A percentile compares a stretch with the other conserved stretches of the same genome.
Conservation (phyloP, 2,329 filamentous ascomycete species). For the Colletotrichum nymphaeae region DNA sequence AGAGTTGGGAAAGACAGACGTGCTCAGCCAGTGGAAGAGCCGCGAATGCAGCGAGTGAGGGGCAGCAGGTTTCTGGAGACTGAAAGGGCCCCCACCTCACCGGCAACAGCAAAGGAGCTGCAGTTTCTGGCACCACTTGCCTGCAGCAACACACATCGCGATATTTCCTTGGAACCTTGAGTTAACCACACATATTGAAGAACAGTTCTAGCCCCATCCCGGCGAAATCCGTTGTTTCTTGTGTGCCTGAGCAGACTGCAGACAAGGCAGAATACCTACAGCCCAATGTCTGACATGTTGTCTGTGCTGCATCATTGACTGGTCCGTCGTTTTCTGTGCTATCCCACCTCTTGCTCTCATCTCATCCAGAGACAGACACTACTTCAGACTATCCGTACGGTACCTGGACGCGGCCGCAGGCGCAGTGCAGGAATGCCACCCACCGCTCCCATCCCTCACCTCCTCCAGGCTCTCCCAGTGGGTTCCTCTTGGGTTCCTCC, state of each 20-base stretch:
- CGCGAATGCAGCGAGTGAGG: slow-evolving; percentile 30
- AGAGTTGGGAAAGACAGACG: slow-evolving; percentile 1
- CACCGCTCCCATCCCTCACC: slow-evolving; percentile 1
- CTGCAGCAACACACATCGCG: background rate
- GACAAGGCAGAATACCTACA: background rate
- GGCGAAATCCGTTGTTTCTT: background rate
- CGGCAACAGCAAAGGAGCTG: slow-evolving; percentile 23
- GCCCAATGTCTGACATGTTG: background rate
- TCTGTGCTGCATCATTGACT: background rate
- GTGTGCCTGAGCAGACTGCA: background rate
- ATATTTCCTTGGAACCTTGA: slow-evolving; percentile 9
- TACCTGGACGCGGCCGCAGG: background rate
- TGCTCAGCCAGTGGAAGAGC: slow-evolving; percentile 23
- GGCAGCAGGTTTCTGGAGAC: slow-evolving; percentile 12
- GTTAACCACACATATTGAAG: slow-evolving; percentile 4
- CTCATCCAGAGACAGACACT: no score
- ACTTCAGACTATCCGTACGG: background rate
- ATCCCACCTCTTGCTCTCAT: background rate
- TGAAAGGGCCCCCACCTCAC: slow-evolving; percentile 24
- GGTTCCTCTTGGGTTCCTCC: background rate
- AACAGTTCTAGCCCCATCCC: background rate
- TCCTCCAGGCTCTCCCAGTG: background rate
- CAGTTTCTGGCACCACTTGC: slow-evolving; percentile 8
- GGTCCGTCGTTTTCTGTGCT: background rate
- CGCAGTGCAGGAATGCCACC: background rate